Conservation (phyloP, 345 rosid genomes). For the Adansonia digitata region DNA sequence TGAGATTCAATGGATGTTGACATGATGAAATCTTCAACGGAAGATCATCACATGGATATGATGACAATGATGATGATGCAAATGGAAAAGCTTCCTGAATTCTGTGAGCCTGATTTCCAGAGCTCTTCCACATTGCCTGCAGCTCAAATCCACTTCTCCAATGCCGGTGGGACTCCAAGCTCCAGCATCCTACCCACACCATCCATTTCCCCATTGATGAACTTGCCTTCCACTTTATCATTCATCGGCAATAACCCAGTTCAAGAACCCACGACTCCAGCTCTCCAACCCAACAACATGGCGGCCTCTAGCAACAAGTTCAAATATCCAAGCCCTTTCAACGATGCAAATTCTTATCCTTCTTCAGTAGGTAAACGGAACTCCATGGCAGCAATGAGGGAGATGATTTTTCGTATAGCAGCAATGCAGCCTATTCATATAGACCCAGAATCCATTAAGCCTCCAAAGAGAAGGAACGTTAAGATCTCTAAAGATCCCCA, state of each 20-base stretch:
- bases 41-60: slow-evolving; percentile 38
- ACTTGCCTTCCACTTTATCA: slow-evolving; percentile 1
- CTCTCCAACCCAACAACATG: slow-evolving; percentile 16
- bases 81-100: slow-evolving; percentile 65
- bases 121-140: slow-evolving; percentile 6
- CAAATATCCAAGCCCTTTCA: slow-evolving; percentile 21
- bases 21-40: slow-evolving; percentile 32
- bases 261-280: slow-evolving; percentile 23
- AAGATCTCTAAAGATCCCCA: slow-evolving; percentile 94
- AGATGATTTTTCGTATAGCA: slow-evolving; percentile 81
- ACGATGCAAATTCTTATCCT: slow-evolving; percentile 25
- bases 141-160: slow-evolving; percentile 28
- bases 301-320: slow-evolving; percentile 11
- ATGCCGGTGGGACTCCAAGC: slow-evolving; percentile 11
- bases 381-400: slow-evolving; percentile 74
- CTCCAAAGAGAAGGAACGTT: slow-evolving; percentile 80
- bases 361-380: slow-evolving; percentile 37
- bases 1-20: slow-evolving; percentile 39
- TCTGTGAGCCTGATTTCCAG: slow-evolving; percentile 27
- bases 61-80: slow-evolving; percentile 65
- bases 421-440: slow-evolving; percentile 84
- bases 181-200: not conserved
- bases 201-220: slow-evolving; percentile 11
- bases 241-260: slow-evolving; percentile 16
- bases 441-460: slow-evolving; percentile 82